These are phyloP conservation scores for Fusarium armeniacum DNA, from an alignment of 2,329 filamentous ascomycete genomes.

Conservation along the genomic window DNA sequence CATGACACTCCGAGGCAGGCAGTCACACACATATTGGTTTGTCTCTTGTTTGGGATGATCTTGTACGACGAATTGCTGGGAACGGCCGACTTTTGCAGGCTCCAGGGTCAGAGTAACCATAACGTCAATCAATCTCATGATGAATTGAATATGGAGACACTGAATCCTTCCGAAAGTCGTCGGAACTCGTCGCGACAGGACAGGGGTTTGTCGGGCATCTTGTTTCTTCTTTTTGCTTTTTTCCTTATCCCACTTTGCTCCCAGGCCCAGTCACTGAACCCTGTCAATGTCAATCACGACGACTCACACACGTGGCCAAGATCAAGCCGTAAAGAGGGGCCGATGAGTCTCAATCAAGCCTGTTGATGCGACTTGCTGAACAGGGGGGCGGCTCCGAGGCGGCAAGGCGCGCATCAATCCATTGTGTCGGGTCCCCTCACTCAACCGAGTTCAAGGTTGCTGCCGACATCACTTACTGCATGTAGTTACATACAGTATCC, in stretches of 20 bases:
- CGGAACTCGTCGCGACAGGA: slow-evolving; percentile 15
- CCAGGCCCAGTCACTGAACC: neutral
- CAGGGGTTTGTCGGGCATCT: slow-evolving; percentile 17
- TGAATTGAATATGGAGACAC: slow-evolving; percentile 19
- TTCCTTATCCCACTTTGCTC: slow-evolving; percentile 1
- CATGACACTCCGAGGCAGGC: slow-evolving; percentile 45
- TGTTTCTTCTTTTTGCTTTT: slow-evolving; percentile 12
- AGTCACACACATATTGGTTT: slow-evolving; percentile 45
- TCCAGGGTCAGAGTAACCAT: slow-evolving; percentile 33
- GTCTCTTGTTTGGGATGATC: slow-evolving; percentile 17
- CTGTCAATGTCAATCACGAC: slow-evolving; percentile 29
- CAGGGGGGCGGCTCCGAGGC: slow-evolving; percentile 42
- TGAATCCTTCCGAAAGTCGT: slow-evolving; percentile 29
- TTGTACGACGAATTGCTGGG: slow-evolving; percentile 30
- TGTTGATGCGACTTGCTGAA: slow-evolving; percentile 23
- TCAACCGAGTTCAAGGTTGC: slow-evolving; percentile 20
- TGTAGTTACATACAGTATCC: neutral
- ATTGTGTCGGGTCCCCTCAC: slow-evolving; percentile 49
- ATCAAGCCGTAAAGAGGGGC: slow-evolving; percentile 28
- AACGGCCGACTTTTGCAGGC: slow-evolving; percentile 28
- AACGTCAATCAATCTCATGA: slow-evolving; percentile 24
- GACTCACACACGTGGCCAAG: slow-evolving; percentile 47
- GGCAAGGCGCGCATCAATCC: slow-evolving; percentile 52
- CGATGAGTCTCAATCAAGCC: slow-evolving; percentile 29
- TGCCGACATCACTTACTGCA: neutral